Evolutionary conservation across 805 yeast species (phyloP), one percentile per base, ranked within the genome.

Genomic region (Candida succiphila): DNA sequence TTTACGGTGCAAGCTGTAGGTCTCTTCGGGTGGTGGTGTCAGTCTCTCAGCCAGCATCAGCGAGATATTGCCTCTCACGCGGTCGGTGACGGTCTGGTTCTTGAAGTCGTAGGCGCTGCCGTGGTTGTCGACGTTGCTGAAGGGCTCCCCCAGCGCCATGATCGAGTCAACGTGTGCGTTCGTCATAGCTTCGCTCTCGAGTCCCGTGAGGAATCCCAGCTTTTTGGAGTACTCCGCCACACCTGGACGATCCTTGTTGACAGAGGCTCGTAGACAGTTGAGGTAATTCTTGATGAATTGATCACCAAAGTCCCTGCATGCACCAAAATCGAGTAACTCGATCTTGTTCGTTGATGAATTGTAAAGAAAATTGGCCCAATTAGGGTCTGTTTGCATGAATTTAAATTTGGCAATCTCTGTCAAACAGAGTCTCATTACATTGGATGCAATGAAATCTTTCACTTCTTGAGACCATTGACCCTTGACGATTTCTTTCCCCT

Each of bases 361-460:
- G 61, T 83, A 87, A 38, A 92, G 60, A 60, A 92, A 92, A 56
- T 92, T 92, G 29, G 98, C 96, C 98, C 98, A 92, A 56, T 92
- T 92, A 33, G 98, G 98, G 60, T 92, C 98, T 1, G 97, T 89
- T 60, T 92, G 98, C 98, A 92, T 92, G 60, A 80, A 89, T 48
- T 71, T 72, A 62, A 81, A 88, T 45, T 72, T 63, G 12, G 87
- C 84, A 54, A 92, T 83, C 58, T 92, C 98, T 44, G 71, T 65
- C 31, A 92, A 61, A 50, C 96, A 87, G 27, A 92, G 65, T 42
- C 85, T 71, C 95, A 92, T 82, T 33, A 92, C 77, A 43, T 80
- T 71, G 4, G 84, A 72, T 14, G 95, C 94, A 33, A 92, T 78
- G 75, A 82, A 82, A 57, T 92, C 65, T 40, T 71, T 75, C 7